These are phyloP conservation scores for Hypoxylon intermedium DNA, from an alignment of 495 filamentous ascomycete species.

Conservation along the genomic window DNA sequence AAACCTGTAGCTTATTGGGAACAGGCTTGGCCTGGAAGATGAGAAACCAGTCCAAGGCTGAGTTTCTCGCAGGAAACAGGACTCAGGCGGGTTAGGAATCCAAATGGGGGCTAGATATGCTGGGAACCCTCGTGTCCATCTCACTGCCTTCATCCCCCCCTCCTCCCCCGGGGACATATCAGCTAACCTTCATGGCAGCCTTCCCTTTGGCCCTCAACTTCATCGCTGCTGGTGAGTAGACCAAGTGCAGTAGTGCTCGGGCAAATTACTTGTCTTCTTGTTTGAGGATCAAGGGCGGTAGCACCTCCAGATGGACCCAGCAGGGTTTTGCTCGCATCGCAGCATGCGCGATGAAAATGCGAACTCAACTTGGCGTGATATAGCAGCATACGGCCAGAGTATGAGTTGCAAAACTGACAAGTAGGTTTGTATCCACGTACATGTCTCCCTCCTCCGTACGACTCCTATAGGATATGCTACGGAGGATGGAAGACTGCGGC, in stretches of 20 bases:
- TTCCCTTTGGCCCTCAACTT: slow-evolving; percentile 80
- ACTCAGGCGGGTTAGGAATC: slow-evolving; percentile 75
- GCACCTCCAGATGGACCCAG: slow-evolving; percentile 30
- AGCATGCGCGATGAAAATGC: not conserved
- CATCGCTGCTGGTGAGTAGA: slow-evolving; percentile 82
- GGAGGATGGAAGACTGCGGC: slow-evolving; percentile 59
- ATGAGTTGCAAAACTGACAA: slow-evolving; percentile 34
- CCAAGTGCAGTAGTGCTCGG: slow-evolving; percentile 19
- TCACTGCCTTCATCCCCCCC: slow-evolving; percentile 2
- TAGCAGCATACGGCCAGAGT: slow-evolving; percentile 15
- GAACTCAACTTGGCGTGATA: not conserved
- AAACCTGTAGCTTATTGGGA: slow-evolving; percentile 61
- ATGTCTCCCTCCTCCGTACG: slow-evolving; percentile 20
- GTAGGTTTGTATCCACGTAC: slow-evolving; percentile 46
- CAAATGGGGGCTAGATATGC: slow-evolving; percentile 18
- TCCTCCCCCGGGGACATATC: not conserved
- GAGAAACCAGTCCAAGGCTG: slow-evolving; percentile 70
- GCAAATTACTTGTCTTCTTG: slow-evolving; percentile 17
- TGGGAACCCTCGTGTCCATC: slow-evolving; percentile 3
- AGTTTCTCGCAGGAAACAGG: slow-evolving; percentile 73
- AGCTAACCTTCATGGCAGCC: slow-evolving; percentile 54
- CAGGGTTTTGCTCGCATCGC: not conserved
- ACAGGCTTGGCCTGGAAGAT: slow-evolving; percentile 71
- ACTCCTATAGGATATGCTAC: slow-evolving; percentile 26
- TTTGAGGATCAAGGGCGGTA: slow-evolving; percentile 49